These are phyloP conservation scores for Nemania sp. DNA, from an alignment of 2,329 filamentous ascomycete genomes.

Conservation along the genomic window DNA sequence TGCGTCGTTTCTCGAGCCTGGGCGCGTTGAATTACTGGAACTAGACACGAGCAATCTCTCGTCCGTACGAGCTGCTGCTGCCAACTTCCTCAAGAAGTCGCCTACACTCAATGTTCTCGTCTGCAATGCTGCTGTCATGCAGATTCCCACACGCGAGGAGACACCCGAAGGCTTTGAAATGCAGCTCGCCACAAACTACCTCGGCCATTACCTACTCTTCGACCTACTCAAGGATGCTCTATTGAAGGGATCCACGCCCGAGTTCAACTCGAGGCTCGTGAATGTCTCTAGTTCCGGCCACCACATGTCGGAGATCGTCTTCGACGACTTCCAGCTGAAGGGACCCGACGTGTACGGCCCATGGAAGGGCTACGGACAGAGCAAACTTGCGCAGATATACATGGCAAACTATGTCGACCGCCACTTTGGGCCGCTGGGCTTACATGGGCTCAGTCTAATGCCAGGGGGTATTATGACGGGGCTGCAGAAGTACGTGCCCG, in stretches of 20 bases:
- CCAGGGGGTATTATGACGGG: constrained; percentile 33
- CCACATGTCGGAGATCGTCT: constrained; percentile 22
- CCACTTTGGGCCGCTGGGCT: constrained; percentile 54
- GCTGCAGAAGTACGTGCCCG: constrained; percentile 30
- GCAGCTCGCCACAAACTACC: constrained; percentile 38
- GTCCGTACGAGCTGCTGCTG: constrained; percentile 33
- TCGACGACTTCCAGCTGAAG: constrained; percentile 34
- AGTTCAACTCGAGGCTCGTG: constrained; percentile 36
- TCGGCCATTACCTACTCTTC: constrained; percentile 37
- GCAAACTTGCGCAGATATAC: constrained; percentile 61
- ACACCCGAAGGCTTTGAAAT: constrained; percentile 36
- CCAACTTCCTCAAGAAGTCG: constrained; percentile 34
- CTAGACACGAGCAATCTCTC: constrained; percentile 25
- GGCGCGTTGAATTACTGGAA: constrained; percentile 35
- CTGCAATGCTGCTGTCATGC: constrained; percentile 36
- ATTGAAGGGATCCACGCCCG: constrained; percentile 21
- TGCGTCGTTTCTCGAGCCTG: constrained; percentile 27
- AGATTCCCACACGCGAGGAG: constrained; percentile 29
- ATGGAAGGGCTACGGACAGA: constrained; percentile 51
- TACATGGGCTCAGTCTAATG: constrained; percentile 54
- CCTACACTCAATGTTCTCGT: constrained; percentile 51
- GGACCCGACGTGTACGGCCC: constrained; percentile 22
- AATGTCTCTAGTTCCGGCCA: constrained; percentile 36
- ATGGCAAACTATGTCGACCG: constrained; percentile 62
- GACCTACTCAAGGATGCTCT: constrained; percentile 32